A percentile compares a stretch with the other conserved stretches of the same genome.
Evolutionary conservation across 2,329 filamentous ascomycete species (phyloP).

Genomic region (Diaporthe capsici): DNA sequence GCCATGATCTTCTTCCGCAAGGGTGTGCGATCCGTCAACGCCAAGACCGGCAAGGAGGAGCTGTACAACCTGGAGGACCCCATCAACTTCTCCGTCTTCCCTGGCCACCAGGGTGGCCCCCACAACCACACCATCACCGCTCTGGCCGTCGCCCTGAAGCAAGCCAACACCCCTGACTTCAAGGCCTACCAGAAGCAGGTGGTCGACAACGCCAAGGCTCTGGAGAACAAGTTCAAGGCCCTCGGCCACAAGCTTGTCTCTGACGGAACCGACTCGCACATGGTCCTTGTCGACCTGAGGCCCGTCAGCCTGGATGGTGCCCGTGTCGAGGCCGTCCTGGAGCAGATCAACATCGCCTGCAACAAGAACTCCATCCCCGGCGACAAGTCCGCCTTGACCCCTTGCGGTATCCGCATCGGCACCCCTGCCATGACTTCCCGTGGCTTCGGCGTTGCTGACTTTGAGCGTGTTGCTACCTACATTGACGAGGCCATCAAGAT

Average conservation of each 20-base stretch:
- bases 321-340: constrained; percentile 93
- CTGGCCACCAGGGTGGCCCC: constrained; percentile 96
- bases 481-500: constrained; percentile 92
- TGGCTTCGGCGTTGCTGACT: constrained; percentile 93
- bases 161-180: constrained; percentile 92
- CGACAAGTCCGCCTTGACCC: constrained; percentile 96
- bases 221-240: constrained; percentile 86
- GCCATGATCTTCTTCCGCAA: constrained; percentile 99
- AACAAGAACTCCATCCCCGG: constrained; percentile 99
- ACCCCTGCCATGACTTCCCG: constrained; percentile 97
- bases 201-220: constrained; percentile 90
- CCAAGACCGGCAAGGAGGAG: constrained; percentile 91
- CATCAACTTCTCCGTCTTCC: constrained; percentile 99
- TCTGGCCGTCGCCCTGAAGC: constrained; percentile 93
- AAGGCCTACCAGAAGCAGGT: constrained; percentile 94
- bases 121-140: constrained; percentile 99
- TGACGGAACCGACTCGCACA: constrained; percentile 96
- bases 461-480: constrained; percentile 89
- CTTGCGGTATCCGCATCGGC: constrained; percentile 94
- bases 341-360: constrained; percentile 98
- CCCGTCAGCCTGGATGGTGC: constrained; percentile 90
- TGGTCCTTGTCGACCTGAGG: constrained; percentile 95
- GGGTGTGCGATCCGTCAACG: constrained; percentile 89
- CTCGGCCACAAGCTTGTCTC: constrained; percentile 95
- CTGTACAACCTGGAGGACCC: constrained; percentile 94